A percentile compares a stretch with the other conserved stretches of the same genome.
Conservation (phyloP, 768 basidiomycete genomes). For the Termitomyces eurrhizus region DNA sequence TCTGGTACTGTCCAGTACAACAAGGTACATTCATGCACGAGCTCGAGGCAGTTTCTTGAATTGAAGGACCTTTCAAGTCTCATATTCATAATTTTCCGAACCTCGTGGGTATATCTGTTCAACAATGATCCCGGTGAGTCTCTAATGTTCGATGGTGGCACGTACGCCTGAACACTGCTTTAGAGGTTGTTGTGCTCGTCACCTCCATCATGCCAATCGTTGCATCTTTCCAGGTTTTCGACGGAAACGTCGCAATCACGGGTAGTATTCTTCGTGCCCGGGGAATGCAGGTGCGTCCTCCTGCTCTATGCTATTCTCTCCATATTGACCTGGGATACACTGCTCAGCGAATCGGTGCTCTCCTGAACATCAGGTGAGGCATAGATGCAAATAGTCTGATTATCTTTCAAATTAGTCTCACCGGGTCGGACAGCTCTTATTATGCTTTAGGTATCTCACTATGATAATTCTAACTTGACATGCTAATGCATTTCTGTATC, state of each 20-base stretch:
- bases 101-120: conserved; percentile 70
- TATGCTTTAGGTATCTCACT: conserved; percentile 55
- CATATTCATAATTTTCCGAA: conserved; percentile 43
- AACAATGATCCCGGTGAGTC: conserved; percentile 54
- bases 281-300: conserved; percentile 59
- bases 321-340: background rate
- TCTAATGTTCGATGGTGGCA: background rate
- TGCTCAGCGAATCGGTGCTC: conserved; percentile 59
- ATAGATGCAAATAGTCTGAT: background rate
- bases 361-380: conserved; percentile 67
- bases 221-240: conserved; percentile 78
- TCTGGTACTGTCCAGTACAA: conserved; percentile 52
- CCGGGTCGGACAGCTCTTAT: conserved; percentile 47
- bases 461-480: background rate
- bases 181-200: conserved; percentile 54
- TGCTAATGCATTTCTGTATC: conserved; percentile 12
- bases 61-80: background rate
- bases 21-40: conserved; percentile 38
- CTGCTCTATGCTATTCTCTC: background rate
- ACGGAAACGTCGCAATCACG: conserved; percentile 63
- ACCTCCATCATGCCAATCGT: conserved; percentile 71
- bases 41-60: background rate
- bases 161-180: background rate
- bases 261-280: conserved; percentile 77
- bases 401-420: background rate